These are phyloP conservation scores for Komagataella populi DNA, from an alignment of 805 yeast species.

Conservation along the genomic window DNA sequence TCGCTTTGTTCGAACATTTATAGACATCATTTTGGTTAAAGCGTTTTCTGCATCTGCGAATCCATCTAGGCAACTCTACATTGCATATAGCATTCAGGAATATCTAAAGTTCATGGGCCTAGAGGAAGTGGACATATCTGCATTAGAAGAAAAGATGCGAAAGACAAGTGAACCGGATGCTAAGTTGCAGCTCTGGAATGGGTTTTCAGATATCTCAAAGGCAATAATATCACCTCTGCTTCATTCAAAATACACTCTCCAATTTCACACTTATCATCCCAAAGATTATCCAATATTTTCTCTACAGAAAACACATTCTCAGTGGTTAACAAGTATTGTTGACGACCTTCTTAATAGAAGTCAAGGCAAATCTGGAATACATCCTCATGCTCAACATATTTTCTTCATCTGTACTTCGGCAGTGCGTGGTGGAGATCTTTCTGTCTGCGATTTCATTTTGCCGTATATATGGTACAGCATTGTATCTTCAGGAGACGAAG, in stretches of 20 bases:
- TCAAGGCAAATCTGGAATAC: slow-evolving; percentile 14
- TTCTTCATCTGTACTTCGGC: slow-evolving; percentile 52
- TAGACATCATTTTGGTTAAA: slow-evolving; percentile 62
- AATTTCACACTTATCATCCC: slow-evolving; percentile 34
- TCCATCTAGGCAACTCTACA: slow-evolving; percentile 69
- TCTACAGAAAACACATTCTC: slow-evolving; percentile 36
- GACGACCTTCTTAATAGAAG: slow-evolving; percentile 44
- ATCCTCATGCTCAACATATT: slow-evolving; percentile 24
- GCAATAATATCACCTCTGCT: slow-evolving; percentile 66
- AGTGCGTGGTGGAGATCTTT: slow-evolving; percentile 55
- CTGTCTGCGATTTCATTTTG: slow-evolving; percentile 54
- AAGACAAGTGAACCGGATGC: slow-evolving; percentile 8
- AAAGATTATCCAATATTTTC: slow-evolving; percentile 55
- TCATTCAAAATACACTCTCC: slow-evolving; percentile 53
- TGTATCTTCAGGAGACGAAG: slow-evolving; percentile 23
- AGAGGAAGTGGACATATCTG: slow-evolving; percentile 8
- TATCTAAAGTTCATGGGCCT: slow-evolving; percentile 52
- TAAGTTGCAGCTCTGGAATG: slow-evolving; percentile 37
- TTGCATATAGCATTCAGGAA: slow-evolving; percentile 86
- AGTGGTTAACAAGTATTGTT: slow-evolving; percentile 65
- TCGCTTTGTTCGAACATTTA: slow-evolving; percentile 46
- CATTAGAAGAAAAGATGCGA: slow-evolving; percentile 9
- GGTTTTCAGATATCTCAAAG: slow-evolving; percentile 50
- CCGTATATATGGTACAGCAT: slow-evolving; percentile 66
- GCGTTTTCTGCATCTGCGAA: slow-evolving; percentile 85